Conservation (phyloP, 1,284 basidiomycete species). For the Entoloma clypeatum region DNA sequence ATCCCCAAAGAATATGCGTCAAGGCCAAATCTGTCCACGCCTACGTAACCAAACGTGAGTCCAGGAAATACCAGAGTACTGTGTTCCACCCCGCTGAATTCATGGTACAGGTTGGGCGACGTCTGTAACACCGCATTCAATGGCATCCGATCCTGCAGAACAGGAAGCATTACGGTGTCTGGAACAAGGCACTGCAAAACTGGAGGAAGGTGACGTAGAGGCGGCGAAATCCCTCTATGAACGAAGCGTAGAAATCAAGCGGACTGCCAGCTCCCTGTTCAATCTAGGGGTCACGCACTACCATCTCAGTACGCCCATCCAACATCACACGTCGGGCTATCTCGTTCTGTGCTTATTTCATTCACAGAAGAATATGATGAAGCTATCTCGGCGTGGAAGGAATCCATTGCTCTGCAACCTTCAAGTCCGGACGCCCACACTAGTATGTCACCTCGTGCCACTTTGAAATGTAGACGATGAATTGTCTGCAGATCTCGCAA, state of each 20-base stretch:
- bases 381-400: slow-evolving; percentile 85
- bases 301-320: slow-evolving; percentile 61
- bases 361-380: slow-evolving; percentile 77
- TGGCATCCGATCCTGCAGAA: slow-evolving; percentile 80
- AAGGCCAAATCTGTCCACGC: slow-evolving; percentile 20
- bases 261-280: slow-evolving; percentile 80
- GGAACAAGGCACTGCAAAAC: slow-evolving; percentile 81
- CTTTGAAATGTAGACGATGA: slow-evolving; percentile 7
- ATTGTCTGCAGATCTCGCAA: slow-evolving; percentile 72
- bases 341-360: slow-evolving; percentile 12
- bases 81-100: too few relatives aligned
- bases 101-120: slow-evolving; percentile 70
- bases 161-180: slow-evolving; percentile 78
- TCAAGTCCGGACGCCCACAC: slow-evolving; percentile 90
- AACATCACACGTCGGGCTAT: slow-evolving; percentile 10
- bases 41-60: too few relatives aligned
- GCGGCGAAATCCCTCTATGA: slow-evolving; percentile 77
- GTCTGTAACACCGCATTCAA: slow-evolving; percentile 76
- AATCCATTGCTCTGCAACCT: slow-evolving; percentile 80
- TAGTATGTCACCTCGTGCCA: slow-evolving; percentile 51
- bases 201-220: slow-evolving; percentile 88
- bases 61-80: too few relatives aligned
- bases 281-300: slow-evolving; percentile 89
- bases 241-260: slow-evolving; percentile 78
- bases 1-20: slow-evolving; percentile 17